phyloP scores from a whole-genome alignment of 331 rosid species.

The Arachis monticola region DNA sequence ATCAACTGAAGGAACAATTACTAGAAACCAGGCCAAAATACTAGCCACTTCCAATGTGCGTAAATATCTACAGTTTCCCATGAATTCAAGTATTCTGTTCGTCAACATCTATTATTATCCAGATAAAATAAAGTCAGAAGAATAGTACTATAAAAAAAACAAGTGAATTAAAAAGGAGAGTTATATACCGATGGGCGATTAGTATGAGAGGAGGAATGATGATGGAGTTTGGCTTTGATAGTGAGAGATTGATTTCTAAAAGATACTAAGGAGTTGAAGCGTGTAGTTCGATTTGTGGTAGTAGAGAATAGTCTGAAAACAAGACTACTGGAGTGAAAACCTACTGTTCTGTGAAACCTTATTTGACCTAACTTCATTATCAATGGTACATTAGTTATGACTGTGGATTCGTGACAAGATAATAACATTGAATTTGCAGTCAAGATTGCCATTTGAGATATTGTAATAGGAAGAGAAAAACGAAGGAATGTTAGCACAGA shows the following conservation, averaged over 20 bases:
- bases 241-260: constrained; percentile 34
- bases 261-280: constrained; percentile 41
- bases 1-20: constrained; percentile 75
- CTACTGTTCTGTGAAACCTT: constrained; percentile 50
- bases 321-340: constrained; percentile 41
- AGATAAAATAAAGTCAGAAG: constrained; percentile 15
- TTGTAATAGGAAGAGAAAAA: not conserved
- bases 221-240: constrained; percentile 26
- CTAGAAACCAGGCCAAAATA: constrained; percentile 59
- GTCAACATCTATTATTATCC: constrained; percentile 42
- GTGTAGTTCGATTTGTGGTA: constrained; percentile 43
- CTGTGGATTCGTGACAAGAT: constrained; percentile 35
- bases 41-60: constrained; percentile 52
- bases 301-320: constrained; percentile 48
- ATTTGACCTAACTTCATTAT: constrained; percentile 40
- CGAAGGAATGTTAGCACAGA: constrained; percentile 16
- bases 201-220: constrained; percentile 14
- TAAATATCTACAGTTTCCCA: constrained; percentile 59
- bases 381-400: constrained; percentile 32
- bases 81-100: constrained; percentile 36
- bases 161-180: constrained; percentile 24
- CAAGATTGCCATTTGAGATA: constrained; percentile 44
- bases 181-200: constrained; percentile 51
- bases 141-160: not conserved
- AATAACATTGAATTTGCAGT: constrained; percentile 52